Evolutionary conservation across 768 basidiomycete genomes (phyloP).

Genomic region (Suillus sp.): DNA sequence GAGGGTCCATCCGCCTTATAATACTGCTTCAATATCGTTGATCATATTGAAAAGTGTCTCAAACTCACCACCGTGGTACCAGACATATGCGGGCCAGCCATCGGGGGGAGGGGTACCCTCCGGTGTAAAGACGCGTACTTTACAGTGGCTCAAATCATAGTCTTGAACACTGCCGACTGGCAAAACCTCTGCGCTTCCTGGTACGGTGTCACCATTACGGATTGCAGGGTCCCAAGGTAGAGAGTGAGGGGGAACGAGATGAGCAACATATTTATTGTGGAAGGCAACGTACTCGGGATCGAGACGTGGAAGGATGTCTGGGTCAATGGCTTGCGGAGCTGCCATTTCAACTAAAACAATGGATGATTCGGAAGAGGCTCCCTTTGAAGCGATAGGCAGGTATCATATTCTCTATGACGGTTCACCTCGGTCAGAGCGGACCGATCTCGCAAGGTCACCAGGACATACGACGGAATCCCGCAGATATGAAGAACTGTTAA

Average conservation of each 20-base stretch:
- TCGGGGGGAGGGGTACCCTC: slow-evolving; percentile 43
- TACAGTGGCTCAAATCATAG: slow-evolving; percentile 51
- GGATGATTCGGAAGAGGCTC: background rate
- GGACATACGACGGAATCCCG: slow-evolving; percentile 12
- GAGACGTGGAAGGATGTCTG: slow-evolving; percentile 55
- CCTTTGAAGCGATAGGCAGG: background rate
- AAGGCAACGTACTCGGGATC: slow-evolving; percentile 70
- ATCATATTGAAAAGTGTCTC: background rate
- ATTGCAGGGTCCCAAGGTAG: slow-evolving; percentile 63
- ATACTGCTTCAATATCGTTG: background rate
- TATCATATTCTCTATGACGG: background rate
- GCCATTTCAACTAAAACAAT: slow-evolving; percentile 18
- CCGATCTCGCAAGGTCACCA: slow-evolving; percentile 11
- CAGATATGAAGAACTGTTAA: background rate
- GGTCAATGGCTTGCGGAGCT: slow-evolving; percentile 57
- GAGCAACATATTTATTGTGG: slow-evolving; percentile 51
- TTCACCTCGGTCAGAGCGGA: slow-evolving; percentile 10
- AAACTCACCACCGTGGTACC: slow-evolving; percentile 68
- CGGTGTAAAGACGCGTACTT: slow-evolving; percentile 67
- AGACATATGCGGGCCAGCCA: slow-evolving; percentile 76
- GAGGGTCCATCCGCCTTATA: slow-evolving; percentile 73
- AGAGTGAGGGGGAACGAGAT: slow-evolving; percentile 53
- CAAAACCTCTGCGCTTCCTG: slow-evolving; percentile 58
- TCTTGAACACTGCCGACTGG: slow-evolving; percentile 58
- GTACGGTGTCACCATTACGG: slow-evolving; percentile 53